Base-by-base conservation (phyloP, 2,329 filamentous ascomycete genomes). In the Alternaria gansuensis region DNA sequence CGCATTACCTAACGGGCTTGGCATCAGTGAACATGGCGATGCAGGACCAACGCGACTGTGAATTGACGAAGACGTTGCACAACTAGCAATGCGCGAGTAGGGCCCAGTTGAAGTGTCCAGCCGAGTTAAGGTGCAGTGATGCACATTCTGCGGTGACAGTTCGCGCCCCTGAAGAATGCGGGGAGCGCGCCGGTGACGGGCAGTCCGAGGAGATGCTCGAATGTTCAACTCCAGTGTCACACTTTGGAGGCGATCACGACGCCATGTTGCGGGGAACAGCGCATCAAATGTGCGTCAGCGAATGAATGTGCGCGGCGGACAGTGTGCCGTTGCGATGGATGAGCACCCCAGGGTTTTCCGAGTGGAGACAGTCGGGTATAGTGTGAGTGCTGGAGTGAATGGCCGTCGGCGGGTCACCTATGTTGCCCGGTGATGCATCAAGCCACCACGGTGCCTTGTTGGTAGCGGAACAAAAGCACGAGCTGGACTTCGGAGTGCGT, bases 1-100 rank as follows among this genome's bases (percentile, higher is more conserved):
- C 56, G 67, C 66, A 64, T 73, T 73, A 73, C 70, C 62, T 72
- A 69, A 73, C 62, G 51, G 66, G 24, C 72, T 75, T 75, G 73
- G 72, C 72, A 64, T 63, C 53, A 54, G 59, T 44, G 33, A 24
- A n/a, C 48, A 59, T 64, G 50, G 57, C 51, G 52, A 65, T 65
- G 56, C 44, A 59, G 48, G 48, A 51, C 51, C 43, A 58, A 43
- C 45, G 58, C 57, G 65, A 63, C 57, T 59, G 62, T 51, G 53
- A n/a, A 49, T 50, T 57, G 56, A 59, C 40, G 58, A 57, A 53
- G 55, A 53, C 54, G 54, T 60, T 66, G 62, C 66, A 65, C 63
- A 65, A 69, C 71, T 68, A 59, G 60, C 61, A 67, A 60, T 60
- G 37, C 43, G 44, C 48, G 36, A 31, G 45, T 34, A 45, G 7